A percentile compares a stretch with the other conserved stretches of the same genome.
Conservation (phyloP, 192 early-diverging fungal genomes). For the Dimargaris cristalligena region DNA sequence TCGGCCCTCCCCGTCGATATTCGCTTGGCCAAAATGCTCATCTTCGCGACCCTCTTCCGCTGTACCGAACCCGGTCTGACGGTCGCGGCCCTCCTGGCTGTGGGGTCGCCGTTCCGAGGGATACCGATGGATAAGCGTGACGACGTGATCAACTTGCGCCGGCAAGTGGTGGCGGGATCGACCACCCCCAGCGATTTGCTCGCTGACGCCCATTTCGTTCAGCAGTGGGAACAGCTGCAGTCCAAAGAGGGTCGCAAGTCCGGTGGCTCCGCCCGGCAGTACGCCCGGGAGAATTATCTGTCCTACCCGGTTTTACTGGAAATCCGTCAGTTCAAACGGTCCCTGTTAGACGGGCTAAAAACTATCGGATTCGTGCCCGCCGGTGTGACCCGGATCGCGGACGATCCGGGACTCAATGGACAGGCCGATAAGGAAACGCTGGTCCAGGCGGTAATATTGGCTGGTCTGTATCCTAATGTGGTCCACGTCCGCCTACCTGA, state of each 20-base stretch:
- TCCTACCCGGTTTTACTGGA: slow-evolving; percentile 44
- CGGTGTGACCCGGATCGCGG: not conserved
- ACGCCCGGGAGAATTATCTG: slow-evolving; percentile 36
- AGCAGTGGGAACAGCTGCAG: not conserved
- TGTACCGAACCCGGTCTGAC: slow-evolving; percentile 55
- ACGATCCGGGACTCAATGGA: slow-evolving; percentile 29
- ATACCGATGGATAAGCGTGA: not conserved
- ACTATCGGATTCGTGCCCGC: slow-evolving; percentile 38
- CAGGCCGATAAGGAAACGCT: slow-evolving; percentile 41
- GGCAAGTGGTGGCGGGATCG: not conserved
- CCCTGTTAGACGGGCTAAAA: slow-evolving; percentile 39
- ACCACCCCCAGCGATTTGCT: not conserved
- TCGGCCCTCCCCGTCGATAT: slow-evolving; percentile 56
- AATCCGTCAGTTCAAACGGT: slow-evolving; percentile 35
- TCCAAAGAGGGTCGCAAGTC: not conserved
- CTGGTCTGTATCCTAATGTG: slow-evolving; percentile 74
- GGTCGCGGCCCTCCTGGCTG: slow-evolving; percentile 46
- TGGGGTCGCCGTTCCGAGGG: slow-evolving; percentile 28
- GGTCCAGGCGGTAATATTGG: slow-evolving; percentile 56
- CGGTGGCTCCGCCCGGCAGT: not conserved
- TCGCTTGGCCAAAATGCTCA: slow-evolving; percentile 58
- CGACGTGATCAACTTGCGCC: not conserved
- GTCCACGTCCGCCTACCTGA: slow-evolving; percentile 52
- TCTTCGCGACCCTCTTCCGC: slow-evolving; percentile 55
- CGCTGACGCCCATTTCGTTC: not conserved